Conservation (phyloP, 257 asterid species). For the Primulina eburnea region DNA sequence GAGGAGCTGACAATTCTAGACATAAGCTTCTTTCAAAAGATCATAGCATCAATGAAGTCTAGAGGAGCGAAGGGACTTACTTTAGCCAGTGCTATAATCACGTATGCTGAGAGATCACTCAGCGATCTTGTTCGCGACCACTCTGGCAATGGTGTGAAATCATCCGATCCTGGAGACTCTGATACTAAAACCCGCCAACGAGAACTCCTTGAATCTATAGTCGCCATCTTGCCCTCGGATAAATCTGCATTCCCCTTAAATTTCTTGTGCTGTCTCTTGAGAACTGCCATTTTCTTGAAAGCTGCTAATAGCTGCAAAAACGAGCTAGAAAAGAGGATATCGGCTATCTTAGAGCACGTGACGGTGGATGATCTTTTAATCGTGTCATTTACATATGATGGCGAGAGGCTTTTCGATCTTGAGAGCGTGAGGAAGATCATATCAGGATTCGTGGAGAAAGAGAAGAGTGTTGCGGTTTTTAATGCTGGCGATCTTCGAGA, state of each 20-base stretch:
- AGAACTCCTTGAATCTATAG: slow-evolving; percentile 69
- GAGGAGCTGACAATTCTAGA: slow-evolving; percentile 83
- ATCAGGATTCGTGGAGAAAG: slow-evolving; percentile 77
- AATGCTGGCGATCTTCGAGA: slow-evolving; percentile 64
- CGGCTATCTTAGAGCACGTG: slow-evolving; percentile 61
- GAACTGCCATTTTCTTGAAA: slow-evolving; percentile 71
- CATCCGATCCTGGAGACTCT: slow-evolving; percentile 35
- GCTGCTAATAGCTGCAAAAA: slow-evolving; percentile 54
- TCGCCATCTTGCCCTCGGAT: slow-evolving; percentile 57
- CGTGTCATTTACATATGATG: slow-evolving; percentile 70
- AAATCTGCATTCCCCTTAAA: slow-evolving; percentile 73
- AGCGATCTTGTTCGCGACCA: slow-evolving; percentile 80
- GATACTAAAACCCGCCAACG: slow-evolving; percentile 49
- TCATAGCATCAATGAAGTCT: slow-evolving; percentile 54
- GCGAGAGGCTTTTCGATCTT: slow-evolving; percentile 75
- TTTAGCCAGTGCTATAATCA: slow-evolving; percentile 72
- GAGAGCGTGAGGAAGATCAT: slow-evolving; percentile 85
- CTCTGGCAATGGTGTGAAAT: slow-evolving; percentile 49
- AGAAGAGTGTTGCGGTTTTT: slow-evolving; percentile 72
- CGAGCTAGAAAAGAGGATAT: slow-evolving; percentile 73
- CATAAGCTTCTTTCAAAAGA: slow-evolving; percentile 56
- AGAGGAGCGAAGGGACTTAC: slow-evolving; percentile 81
- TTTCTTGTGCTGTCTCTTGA: slow-evolving; percentile 81
- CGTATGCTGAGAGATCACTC: slow-evolving; percentile 71
- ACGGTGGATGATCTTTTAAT: slow-evolving; percentile 76